Evolutionary conservation across 768 basidiomycete genomes (phyloP).

Genomic region (Austroboletus festivus): DNA sequence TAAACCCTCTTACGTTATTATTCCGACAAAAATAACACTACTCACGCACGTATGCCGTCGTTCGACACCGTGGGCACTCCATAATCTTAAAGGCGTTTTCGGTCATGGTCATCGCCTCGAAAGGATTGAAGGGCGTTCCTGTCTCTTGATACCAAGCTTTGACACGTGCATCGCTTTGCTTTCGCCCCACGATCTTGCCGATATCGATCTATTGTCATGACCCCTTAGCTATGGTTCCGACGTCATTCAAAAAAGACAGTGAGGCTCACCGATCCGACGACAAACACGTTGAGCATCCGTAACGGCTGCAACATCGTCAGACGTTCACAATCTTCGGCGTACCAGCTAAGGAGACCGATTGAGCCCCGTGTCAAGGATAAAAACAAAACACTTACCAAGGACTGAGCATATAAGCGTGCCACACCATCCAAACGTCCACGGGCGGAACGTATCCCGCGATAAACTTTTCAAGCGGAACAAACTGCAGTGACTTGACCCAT

Average conservation of each 20-base stretch:
- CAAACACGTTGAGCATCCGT: slow-evolving; percentile 25
- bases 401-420: slow-evolving; percentile 41
- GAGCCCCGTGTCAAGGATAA: background rate
- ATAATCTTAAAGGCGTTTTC: slow-evolving; percentile 25
- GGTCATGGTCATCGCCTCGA: slow-evolving; percentile 31
- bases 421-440: slow-evolving; percentile 41
- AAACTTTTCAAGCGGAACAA: slow-evolving; percentile 26
- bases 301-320: slow-evolving; percentile 23
- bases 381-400: slow-evolving; percentile 27
- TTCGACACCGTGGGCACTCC: slow-evolving; percentile 36
- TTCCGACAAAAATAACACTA: background rate
- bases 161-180: slow-evolving; percentile 14
- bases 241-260: background rate
- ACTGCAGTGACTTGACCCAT: slow-evolving; percentile 29
- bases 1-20: background rate
- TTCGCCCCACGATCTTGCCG: slow-evolving; percentile 12
- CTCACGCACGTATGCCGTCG: slow-evolving; percentile 31
- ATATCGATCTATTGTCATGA: slow-evolving; percentile 24
- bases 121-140: slow-evolving; percentile 32
- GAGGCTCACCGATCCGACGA: slow-evolving; percentile 29
- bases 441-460: slow-evolving; percentile 31
- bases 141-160: slow-evolving; percentile 26
- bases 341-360: slow-evolving; percentile 23
- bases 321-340: slow-evolving; percentile 34
- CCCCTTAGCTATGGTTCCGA: background rate